Evolutionary conservation across 163 green algal species (phyloP).

Genomic region (Scenedesmus sp.): DNA sequence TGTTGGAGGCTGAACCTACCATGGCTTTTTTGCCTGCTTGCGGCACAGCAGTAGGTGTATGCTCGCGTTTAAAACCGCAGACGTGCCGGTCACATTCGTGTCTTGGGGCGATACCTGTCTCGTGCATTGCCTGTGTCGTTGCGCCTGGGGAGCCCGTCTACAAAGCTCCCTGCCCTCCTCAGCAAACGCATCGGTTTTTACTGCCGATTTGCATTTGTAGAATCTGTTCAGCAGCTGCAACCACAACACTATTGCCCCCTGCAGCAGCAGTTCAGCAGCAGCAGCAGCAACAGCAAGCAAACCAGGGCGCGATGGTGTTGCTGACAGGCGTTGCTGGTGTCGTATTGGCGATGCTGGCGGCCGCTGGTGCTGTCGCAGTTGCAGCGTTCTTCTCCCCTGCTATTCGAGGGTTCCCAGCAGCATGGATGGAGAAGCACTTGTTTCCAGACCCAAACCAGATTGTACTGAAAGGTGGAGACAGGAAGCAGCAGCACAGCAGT

Average conservation of each 20-base stretch:
- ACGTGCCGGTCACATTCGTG: too few relatives aligned
- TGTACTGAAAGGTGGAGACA: not conserved
- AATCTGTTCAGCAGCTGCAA: not conserved
- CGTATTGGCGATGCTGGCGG: conserved; percentile 7
- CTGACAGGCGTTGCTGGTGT: not conserved
- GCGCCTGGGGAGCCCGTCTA: not conserved
- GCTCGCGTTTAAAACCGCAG: too few relatives aligned
- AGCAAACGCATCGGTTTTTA: too few relatives aligned
- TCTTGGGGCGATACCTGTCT: not conserved
- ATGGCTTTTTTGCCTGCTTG: not conserved
- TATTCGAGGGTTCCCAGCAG: not conserved
- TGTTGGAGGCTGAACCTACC: not conserved
- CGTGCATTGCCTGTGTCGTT: not conserved
- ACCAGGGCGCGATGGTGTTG: not conserved
- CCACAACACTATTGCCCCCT: not conserved
- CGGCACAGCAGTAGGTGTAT: not conserved
- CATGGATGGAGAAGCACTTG: conserved; percentile 24
- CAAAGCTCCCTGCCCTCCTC: too few relatives aligned
- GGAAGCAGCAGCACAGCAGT: not conserved
- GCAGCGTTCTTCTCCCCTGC: conserved; percentile 5
- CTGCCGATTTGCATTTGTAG: too few relatives aligned
- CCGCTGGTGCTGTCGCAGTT: not conserved
- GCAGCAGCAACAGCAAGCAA: not conserved
- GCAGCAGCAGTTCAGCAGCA: not conserved
- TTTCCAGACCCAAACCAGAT: conserved; percentile 47